Conservation (phyloP, 306 rosid species). For the Vigna reflexopilosa region DNA sequence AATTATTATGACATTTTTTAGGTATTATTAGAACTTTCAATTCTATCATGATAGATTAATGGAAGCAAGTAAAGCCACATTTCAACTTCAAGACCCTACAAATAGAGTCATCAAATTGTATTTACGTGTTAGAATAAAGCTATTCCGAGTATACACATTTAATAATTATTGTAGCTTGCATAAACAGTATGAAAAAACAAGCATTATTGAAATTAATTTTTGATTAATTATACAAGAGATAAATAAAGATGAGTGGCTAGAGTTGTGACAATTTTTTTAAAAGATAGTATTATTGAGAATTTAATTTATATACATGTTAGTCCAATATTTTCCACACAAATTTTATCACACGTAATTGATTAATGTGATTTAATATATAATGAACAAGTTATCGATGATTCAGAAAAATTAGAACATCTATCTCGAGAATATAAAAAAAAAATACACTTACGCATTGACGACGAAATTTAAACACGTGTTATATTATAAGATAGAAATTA, state of each 20-base stretch:
- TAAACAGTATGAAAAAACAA: neutral
- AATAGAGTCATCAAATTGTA: neutral
- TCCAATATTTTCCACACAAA: neutral
- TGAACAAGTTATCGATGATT: too few relatives aligned
- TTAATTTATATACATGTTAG: neutral
- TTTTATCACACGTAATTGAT: neutral
- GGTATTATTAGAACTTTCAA: neutral
- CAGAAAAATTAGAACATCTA: too few relatives aligned
- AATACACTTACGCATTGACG: too few relatives aligned
- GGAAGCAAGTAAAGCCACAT: neutral
- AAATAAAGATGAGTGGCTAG: neutral
- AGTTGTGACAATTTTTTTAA: neutral
- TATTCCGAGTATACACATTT: neutral
- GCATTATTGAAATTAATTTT: neutral
- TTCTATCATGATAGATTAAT: neutral
- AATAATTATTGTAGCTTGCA: neutral
- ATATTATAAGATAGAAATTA: too few relatives aligned
- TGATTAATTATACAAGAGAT: neutral
- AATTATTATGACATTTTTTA: neutral
- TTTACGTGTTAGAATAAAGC: neutral
- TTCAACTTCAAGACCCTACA: conserved; percentile 10
- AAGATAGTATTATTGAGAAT: neutral
- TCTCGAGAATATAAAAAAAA: too few relatives aligned
- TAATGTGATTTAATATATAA: too few relatives aligned
- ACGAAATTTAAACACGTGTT: too few relatives aligned